Evolutionary conservation across 2,329 filamentous ascomycete species (phyloP).

Genomic region (Pezicula neosporulosa): DNA sequence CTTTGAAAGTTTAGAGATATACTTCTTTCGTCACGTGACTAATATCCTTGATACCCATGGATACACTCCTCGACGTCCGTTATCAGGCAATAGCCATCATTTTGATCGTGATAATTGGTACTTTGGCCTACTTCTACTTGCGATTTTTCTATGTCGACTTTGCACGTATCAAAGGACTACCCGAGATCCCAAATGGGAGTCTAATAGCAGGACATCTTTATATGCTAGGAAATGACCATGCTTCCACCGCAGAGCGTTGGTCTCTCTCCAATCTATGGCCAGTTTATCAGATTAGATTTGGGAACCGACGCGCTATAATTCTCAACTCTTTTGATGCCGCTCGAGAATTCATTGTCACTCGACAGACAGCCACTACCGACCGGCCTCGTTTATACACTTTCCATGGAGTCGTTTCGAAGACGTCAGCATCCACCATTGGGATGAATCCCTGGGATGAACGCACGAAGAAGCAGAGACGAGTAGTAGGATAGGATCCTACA

Average conservation of each 20-base stretch:
- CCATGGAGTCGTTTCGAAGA: constrained; percentile 2
- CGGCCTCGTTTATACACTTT: background rate
- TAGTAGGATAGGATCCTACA: constrained; percentile 1
- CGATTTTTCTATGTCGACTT: background rate
- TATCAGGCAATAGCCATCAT: background rate
- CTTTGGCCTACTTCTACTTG: background rate
- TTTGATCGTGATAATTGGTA: background rate
- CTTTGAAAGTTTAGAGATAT: too few species aligned
- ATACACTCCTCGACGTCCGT: background rate
- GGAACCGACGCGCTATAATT: background rate
- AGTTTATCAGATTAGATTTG: background rate
- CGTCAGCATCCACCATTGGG: background rate
- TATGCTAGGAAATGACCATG: background rate
- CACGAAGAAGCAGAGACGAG: background rate
- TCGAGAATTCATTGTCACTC: background rate
- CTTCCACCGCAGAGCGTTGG: background rate
- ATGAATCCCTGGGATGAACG: constrained; percentile 2
- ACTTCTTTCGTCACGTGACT: too few species aligned
- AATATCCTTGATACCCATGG: too few species aligned
- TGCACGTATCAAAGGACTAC: background rate
- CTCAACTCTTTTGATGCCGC: constrained; percentile 1
- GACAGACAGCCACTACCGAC: constrained; percentile 1
- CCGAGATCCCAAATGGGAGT: background rate
- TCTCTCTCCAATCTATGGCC: background rate
- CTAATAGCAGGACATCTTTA: background rate